These are phyloP conservation scores for Monilinia aucupariae DNA, from an alignment of 2,329 filamentous ascomycete species.

Conservation along the genomic window DNA sequence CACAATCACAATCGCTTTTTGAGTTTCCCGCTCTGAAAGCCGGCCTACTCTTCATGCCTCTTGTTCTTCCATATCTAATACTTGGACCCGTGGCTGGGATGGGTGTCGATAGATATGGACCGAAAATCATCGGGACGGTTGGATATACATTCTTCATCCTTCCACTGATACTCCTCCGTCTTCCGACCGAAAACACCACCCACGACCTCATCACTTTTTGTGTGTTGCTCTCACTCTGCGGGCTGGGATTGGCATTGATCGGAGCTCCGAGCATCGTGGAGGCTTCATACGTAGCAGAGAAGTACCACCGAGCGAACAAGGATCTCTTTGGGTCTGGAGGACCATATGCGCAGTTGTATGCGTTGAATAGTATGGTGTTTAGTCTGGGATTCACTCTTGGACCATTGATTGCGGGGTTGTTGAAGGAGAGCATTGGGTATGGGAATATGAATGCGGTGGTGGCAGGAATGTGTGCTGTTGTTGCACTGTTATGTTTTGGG, in stretches of 20 bases:
- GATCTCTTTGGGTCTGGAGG: slow-evolving; percentile 50
- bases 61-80: slow-evolving; percentile 37
- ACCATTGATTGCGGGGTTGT: slow-evolving; percentile 48
- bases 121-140: slow-evolving; percentile 34
- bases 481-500: slow-evolving; percentile 23
- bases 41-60: slow-evolving; percentile 38
- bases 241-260: slow-evolving; percentile 49
- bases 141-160: slow-evolving; percentile 30
- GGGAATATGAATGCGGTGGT: slow-evolving; percentile 45
- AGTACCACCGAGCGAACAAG: slow-evolving; percentile 50
- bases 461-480: slow-evolving; percentile 24
- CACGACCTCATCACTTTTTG: slow-evolving; percentile 43
- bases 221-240: slow-evolving; percentile 42
- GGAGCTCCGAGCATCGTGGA: slow-evolving; percentile 53
- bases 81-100: slow-evolving; percentile 36
- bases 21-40: slow-evolving; percentile 36
- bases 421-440: slow-evolving; percentile 50
- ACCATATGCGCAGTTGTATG: slow-evolving; percentile 62
- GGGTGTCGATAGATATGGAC: slow-evolving; percentile 38
- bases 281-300: slow-evolving; percentile 48
- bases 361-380: slow-evolving; percentile 58
- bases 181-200: slow-evolving; percentile 39
- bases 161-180: slow-evolving; percentile 38
- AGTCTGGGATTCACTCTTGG: slow-evolving; percentile 54
- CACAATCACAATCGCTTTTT: slow-evolving; percentile 37